Conservation (phyloP, 2,329 filamentous ascomycete species). For the Microdochium nivale region DNA sequence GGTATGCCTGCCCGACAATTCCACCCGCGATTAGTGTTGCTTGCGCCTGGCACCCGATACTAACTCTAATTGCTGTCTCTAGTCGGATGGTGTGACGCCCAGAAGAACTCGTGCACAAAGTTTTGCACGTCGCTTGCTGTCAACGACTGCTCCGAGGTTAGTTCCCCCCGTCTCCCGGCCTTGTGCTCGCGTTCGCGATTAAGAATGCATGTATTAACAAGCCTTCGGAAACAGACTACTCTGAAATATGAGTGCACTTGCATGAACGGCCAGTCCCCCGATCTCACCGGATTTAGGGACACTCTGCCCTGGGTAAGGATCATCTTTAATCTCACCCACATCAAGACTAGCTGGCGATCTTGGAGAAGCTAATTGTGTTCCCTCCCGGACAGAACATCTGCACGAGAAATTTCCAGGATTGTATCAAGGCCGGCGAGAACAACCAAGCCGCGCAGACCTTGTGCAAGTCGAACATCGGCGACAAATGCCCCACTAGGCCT, state of each 20-base stretch:
- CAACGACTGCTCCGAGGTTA: not conserved
- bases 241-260: not conserved
- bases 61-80: not conserved
- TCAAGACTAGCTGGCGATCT: too few species aligned
- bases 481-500: not conserved
- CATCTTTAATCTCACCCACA: too few species aligned
- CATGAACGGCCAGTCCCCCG: not conserved
- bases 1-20: not conserved
- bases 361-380: not conserved
- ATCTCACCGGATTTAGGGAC: not conserved
- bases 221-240: not conserved
- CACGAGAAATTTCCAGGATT: not conserved
- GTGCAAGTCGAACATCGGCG: not conserved
- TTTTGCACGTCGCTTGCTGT: not conserved
- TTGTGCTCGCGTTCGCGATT: not conserved
- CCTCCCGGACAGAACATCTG: not conserved
- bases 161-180: not conserved
- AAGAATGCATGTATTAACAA: not conserved
- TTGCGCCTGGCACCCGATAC: not conserved
- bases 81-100: not conserved
- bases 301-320: not conserved
- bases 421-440: not conserved
- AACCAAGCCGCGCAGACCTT: not conserved
- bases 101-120: not conserved
- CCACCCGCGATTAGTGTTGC: not conserved